phyloP scores from a whole-genome alignment of 164 flowering plant species.

The Amborella trichopoda region DNA sequence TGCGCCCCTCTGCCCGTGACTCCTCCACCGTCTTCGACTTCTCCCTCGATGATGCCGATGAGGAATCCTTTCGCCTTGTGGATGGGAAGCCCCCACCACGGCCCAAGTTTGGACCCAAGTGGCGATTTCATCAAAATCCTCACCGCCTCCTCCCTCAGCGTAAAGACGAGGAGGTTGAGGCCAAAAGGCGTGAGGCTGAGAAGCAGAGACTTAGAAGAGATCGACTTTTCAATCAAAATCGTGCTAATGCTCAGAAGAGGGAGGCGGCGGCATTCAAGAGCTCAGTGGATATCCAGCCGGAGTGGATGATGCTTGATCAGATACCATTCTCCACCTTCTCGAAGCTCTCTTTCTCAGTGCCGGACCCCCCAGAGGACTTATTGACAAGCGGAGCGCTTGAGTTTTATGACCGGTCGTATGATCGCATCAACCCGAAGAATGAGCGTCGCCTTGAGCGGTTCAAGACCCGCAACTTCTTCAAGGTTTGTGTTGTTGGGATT shows the following conservation, averaged over 20 bases:
- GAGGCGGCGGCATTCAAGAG: slow-evolving; percentile 75
- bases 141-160: slow-evolving; percentile 76
- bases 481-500: too few species aligned
- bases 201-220: slow-evolving; percentile 81
- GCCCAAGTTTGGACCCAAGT: slow-evolving; percentile 27
- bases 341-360: slow-evolving; percentile 59
- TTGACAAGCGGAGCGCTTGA: slow-evolving; percentile 70
- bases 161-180: slow-evolving; percentile 91
- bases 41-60: slow-evolving; percentile 58
- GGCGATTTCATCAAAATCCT: slow-evolving; percentile 51
- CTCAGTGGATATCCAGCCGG: slow-evolving; percentile 91
- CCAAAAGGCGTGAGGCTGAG: slow-evolving; percentile 68
- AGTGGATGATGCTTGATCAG: slow-evolving; percentile 98
- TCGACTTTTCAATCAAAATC: slow-evolving; percentile 45
- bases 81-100: slow-evolving; percentile 29
- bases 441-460: slow-evolving; percentile 74
- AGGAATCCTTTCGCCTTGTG: slow-evolving; percentile 35
- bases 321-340: slow-evolving; percentile 87
- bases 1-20: slow-evolving; percentile 15
- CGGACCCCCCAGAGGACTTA: slow-evolving; percentile 69
- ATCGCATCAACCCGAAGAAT: slow-evolving; percentile 70
- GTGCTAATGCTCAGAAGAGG: slow-evolving; percentile 32
- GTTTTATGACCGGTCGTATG: slow-evolving; percentile 60
- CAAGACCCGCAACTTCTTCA: slow-evolving; percentile 85
- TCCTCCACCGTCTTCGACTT: slow-evolving; percentile 61